Base-by-base conservation (phyloP, 768 basidiomycete genomes). In the Kwoniella mangroviensis region DNA sequence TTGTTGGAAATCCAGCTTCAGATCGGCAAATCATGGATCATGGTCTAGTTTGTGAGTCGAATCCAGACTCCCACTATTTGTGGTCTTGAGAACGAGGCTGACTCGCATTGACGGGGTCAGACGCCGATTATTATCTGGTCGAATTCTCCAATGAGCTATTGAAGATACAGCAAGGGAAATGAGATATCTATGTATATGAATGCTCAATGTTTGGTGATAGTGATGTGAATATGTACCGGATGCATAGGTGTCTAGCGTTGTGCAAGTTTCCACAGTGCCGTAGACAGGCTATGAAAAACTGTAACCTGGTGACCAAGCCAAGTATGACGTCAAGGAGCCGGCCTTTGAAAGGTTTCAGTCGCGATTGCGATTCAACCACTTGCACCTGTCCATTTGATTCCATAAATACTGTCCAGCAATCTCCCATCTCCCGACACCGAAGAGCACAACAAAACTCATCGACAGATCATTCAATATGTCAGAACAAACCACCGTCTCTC, bases 81-180 rank as follows among this genome's bases (percentile, higher is more conserved):
- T 34, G 6, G 34, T 34, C 34, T 34, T 34, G 3, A 5, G 34
- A 34, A 34, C 34, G 34, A 34, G 34, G 43, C 13, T 41, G 40
- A 55, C 17, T 1, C 45, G 45, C 45, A 63, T 51, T 9, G 40
- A 28, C 13, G 2, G 13, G 2, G 3, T n/a, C 53, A 80, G 79
- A 78, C 63, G 79, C 77, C 56, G 77, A 80, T 57, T 80, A 80
- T 68, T 80, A 80, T 52, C 59, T 77, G 12, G 56, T 80, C 11
- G 77, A 80, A 63, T 78, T 69, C 52, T 77, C 75, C 2, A 80
- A 80, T 41, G 72, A 77, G 60, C 69, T 72, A 17, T 61, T 80
- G 49, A 80, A 80, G 74, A 63, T 80, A 28, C 60, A 68, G 55
- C 41, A 67, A 51, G 66, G 26, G 21, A 54, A 64, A 26, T 53